Base-by-base conservation (phyloP, 768 basidiomycete species). In the Strobilomyces confusus region DNA sequence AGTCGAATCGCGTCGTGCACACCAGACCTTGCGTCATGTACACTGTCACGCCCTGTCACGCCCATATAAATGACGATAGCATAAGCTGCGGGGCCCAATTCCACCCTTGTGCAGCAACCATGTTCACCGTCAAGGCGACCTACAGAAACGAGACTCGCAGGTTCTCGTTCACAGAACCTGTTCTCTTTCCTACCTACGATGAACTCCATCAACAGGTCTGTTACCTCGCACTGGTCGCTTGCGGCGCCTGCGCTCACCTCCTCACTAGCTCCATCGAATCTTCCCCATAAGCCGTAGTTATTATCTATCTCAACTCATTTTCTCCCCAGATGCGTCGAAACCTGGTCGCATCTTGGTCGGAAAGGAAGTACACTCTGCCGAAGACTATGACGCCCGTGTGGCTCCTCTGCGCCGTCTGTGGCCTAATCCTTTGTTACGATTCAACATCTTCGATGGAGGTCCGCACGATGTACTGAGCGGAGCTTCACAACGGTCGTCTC, bases 101-200 rank as follows among this genome's bases (percentile, higher is more conserved):
- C 15, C 56, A 40, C 30, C 29, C 63, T 66, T 55, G 57, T 23
- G 26, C 67, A 50, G 43, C 58, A 59, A 69, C 74, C 71, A 84
- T 85, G 80, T 89, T 89, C 75, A 81, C 81, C 52, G 79, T 90
- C 64, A 91, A 91, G 71, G 87, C 83, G n/a, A 86, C 86, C 20
- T 89, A 88, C 67, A 73, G 78, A 50, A 69, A 69, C 51, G 86
- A 90, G 67, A 87, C 81, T 52, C 80, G 89, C 61, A 87, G 80
- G 60, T 76, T 87, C 59, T 72, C 79, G 3, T 87, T 89, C 58
- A 56, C 73, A 17, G 73, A 76, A 7, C 68, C 67, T n/a, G 63
- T 69, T 37, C 60, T 72, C 17, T 88, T 91, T 62, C 89, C 89
- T 42, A 69, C 81, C 1, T 89, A 80, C 63, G 69, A 78, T 3